A percentile compares a stretch with the other conserved stretches of the same genome.
These are phyloP conservation scores for Penicillium steckii DNA, from an alignment of 495 filamentous ascomycete genomes.

Conservation along the genomic window DNA sequence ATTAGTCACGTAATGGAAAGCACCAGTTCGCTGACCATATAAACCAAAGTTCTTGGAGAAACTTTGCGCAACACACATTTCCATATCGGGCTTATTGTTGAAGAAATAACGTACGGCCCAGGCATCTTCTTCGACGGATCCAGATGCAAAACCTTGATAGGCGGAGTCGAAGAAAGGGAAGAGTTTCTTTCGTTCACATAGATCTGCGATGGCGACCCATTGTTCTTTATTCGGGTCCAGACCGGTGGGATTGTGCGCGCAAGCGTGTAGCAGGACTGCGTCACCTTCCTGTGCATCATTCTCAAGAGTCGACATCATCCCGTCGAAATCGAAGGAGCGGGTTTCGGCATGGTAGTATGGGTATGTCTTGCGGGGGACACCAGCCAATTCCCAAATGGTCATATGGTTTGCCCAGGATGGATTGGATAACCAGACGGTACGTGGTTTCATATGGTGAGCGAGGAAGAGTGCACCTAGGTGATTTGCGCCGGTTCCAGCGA, in stretches of 20 bases:
- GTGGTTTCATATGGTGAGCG: constrained; percentile 48
- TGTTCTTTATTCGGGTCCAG: constrained; percentile 52
- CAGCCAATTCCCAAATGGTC: constrained; percentile 47
- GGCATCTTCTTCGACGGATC: constrained; percentile 49
- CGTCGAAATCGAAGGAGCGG: constrained; percentile 46
- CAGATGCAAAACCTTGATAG: constrained; percentile 58
- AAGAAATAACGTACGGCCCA: constrained; percentile 56
- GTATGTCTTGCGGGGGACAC: constrained; percentile 44
- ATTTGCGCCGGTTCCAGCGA: constrained; percentile 90
- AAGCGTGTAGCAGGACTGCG: constrained; percentile 51
- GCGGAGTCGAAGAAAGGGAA: constrained; percentile 59
- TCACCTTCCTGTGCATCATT: constrained; percentile 41
- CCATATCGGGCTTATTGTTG: constrained; percentile 47
- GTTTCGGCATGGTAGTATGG: constrained; percentile 49
- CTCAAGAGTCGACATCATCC: constrained; percentile 48
- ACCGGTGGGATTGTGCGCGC: constrained; percentile 57
- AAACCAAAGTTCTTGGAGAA: constrained; percentile 59
- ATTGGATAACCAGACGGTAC: constrained; percentile 46
- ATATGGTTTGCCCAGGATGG: constrained; percentile 53
- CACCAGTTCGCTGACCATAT: constrained; percentile 52
- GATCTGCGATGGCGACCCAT: constrained; percentile 50
- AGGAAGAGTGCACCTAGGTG: constrained; percentile 89
- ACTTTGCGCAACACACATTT: constrained; percentile 51
- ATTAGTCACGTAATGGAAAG: constrained; percentile 46
- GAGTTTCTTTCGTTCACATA: constrained; percentile 50